phyloP scores from a whole-genome alignment of 345 rosid genomes.

The Euclidium syriacum region DNA sequence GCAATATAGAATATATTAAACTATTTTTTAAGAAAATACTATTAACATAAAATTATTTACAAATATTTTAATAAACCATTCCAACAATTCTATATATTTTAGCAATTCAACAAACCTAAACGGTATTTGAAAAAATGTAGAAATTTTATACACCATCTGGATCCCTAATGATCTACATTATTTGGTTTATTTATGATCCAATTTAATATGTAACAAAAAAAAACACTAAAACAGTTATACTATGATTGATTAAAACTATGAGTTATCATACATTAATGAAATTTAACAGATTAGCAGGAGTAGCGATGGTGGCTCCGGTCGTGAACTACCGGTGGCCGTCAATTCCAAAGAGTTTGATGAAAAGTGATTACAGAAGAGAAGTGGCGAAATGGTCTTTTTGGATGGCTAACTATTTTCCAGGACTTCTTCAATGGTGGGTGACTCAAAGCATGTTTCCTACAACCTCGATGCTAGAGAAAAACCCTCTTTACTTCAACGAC shows the following conservation, averaged over 20 bases:
- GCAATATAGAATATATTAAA: no score
- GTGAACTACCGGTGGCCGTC: slow-evolving; percentile 79
- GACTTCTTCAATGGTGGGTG: slow-evolving; percentile 70
- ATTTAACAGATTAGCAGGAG: slow-evolving; percentile 70
- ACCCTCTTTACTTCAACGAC: slow-evolving; percentile 55
- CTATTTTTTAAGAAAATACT: no score
- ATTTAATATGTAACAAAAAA: no score
- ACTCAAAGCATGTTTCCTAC: slow-evolving; percentile 62
- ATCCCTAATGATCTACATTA: no score
- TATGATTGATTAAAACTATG: neutral
- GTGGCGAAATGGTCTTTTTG: slow-evolving; percentile 43
- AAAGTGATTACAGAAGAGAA: slow-evolving; percentile 56
- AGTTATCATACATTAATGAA: neutral
- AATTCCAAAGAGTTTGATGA: slow-evolving; percentile 51
- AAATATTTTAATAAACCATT: no score
- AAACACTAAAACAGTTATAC: no score
- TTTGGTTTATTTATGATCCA: neutral
- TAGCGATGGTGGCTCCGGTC: slow-evolving; percentile 62
- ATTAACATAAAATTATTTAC: no score
- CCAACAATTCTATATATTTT: no score
- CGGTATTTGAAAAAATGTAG: no score
- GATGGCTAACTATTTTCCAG: slow-evolving; percentile 61
- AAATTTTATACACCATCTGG: no score
- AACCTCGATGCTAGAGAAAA: slow-evolving; percentile 47
- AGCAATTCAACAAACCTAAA: no score